Conservation (phyloP, 768 basidiomycete species). For the Psilocybe tampanensis region DNA sequence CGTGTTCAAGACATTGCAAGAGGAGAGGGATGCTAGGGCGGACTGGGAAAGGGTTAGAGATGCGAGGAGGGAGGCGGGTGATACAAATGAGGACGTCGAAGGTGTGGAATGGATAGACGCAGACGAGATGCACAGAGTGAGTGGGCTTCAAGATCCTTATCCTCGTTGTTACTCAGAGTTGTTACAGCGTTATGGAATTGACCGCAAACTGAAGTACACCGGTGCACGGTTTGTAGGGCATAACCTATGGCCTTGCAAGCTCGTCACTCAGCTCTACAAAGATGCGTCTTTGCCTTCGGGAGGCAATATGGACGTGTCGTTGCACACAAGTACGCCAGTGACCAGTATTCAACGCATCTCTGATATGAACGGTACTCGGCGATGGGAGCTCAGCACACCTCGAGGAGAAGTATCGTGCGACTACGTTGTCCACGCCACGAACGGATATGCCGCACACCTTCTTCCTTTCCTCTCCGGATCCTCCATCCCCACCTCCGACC, state of each 20-base stretch:
- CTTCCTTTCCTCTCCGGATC: slow-evolving; percentile 64
- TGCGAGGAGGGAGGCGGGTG: slow-evolving; percentile 52
- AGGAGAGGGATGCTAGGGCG: slow-evolving; percentile 35
- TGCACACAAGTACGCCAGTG: slow-evolving; percentile 80
- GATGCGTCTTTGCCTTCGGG: slow-evolving; percentile 28
- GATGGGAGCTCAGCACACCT: slow-evolving; percentile 63
- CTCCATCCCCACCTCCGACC: not conserved
- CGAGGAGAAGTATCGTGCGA: slow-evolving; percentile 64
- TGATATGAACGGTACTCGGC: slow-evolving; percentile 21
- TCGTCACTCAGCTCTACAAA: slow-evolving; percentile 68
- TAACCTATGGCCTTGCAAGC: slow-evolving; percentile 82
- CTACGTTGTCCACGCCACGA: slow-evolving; percentile 84
- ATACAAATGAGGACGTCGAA: slow-evolving; percentile 43
- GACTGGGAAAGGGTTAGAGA: slow-evolving; percentile 56
- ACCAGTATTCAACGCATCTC: slow-evolving; percentile 36
- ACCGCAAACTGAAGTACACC: slow-evolving; percentile 47
- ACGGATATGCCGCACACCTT: slow-evolving; percentile 78
- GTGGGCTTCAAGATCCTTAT: not conserved
- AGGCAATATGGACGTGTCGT: slow-evolving; percentile 39
- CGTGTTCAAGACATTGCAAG: slow-evolving; percentile 49
- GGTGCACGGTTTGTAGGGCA: slow-evolving; percentile 53
- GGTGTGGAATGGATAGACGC: slow-evolving; percentile 47
- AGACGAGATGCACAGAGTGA: not conserved
- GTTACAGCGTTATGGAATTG: slow-evolving; percentile 32
- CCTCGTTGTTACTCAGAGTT: not conserved